These are phyloP conservation scores for Globisporangium nodosum DNA, from an alignment of 352 stramenopile genomes.

Conservation along the genomic window DNA sequence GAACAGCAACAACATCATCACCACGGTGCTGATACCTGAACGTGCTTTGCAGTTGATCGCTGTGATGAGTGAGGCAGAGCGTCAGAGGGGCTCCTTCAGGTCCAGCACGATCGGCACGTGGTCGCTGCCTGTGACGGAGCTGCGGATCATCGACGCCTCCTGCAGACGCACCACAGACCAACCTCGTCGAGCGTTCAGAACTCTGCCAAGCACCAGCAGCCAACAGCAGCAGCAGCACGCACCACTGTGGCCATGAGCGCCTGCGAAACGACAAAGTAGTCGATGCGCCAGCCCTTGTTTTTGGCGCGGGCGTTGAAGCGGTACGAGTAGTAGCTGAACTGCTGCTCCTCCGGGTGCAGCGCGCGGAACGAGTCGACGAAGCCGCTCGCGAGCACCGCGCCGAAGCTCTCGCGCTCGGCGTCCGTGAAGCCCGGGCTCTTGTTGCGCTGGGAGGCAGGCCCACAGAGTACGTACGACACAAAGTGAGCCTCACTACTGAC, in stretches of 20 bases:
- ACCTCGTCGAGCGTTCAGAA: too few relatives aligned
- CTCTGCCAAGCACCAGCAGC: too few relatives aligned
- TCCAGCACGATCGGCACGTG: constrained; percentile 75
- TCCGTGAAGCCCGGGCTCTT: constrained; percentile 78
- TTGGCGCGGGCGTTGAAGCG: constrained; percentile 68
- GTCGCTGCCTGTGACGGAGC: constrained; percentile 63
- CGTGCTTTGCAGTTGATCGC: too few relatives aligned
- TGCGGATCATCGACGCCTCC: constrained; percentile 56
- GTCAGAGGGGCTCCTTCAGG: constrained; percentile 22
- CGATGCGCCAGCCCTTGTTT: constrained; percentile 85
- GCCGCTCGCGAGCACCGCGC: constrained; percentile 42
- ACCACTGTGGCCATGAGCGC: constrained; percentile 55
- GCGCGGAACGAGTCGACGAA: constrained; percentile 77
- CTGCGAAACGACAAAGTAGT: constrained; percentile 81
- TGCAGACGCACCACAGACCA: constrained; percentile 6
- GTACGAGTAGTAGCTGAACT: constrained; percentile 84
- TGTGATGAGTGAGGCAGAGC: too few relatives aligned
- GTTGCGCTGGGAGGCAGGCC: constrained; percentile 29
- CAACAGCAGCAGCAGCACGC: constrained; percentile 13
- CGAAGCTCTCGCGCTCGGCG: constrained; percentile 73
- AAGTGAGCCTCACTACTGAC: too few relatives aligned
- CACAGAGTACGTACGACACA: too few relatives aligned
- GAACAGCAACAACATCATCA: neutral
- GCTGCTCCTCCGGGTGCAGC: constrained; percentile 51
- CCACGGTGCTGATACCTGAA: too few relatives aligned